phyloP scores from a whole-genome alignment of 139 green algal species.

The Yamagishiella unicocca region DNA sequence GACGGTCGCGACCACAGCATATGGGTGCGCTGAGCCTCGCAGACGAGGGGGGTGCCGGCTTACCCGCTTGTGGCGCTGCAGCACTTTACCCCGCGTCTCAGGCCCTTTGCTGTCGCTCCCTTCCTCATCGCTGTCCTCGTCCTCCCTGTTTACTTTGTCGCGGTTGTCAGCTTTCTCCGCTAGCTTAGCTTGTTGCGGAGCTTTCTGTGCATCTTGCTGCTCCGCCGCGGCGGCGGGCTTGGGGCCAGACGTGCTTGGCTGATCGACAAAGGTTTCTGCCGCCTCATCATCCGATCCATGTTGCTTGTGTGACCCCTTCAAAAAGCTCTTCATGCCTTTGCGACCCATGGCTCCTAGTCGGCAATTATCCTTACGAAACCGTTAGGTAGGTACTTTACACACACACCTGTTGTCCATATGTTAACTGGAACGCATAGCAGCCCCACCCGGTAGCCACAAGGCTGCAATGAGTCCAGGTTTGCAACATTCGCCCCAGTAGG shows the following conservation, averaged over 20 bases:
- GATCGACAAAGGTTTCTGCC: background rate
- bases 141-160: background rate
- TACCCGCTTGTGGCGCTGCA: conserved; percentile 86
- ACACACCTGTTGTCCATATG: too few relatives aligned
- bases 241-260: background rate
- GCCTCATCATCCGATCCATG: conserved; percentile 20
- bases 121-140: conserved; percentile 38
- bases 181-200: background rate
- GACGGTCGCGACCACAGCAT: too few relatives aligned
- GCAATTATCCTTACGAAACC: too few relatives aligned
- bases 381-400: too few relatives aligned
- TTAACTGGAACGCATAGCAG: too few relatives aligned
- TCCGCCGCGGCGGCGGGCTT: conserved; percentile 16
- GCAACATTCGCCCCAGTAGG: too few relatives aligned
- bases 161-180: background rate
- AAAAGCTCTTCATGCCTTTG: conserved; percentile 45
- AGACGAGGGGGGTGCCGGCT: too few relatives aligned
- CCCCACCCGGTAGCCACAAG: too few relatives aligned
- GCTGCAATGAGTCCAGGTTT: too few relatives aligned
- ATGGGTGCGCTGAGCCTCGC: too few relatives aligned
- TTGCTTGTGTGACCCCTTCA: conserved; percentile 13
- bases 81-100: conserved; percentile 77
- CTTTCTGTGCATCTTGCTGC: too few relatives aligned
- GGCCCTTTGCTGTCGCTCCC: conserved; percentile 2
- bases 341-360: conserved; percentile 33